These are phyloP conservation scores for Globisporangium splendens DNA, from an alignment of 352 stramenopile genomes.

Conservation along the genomic window DNA sequence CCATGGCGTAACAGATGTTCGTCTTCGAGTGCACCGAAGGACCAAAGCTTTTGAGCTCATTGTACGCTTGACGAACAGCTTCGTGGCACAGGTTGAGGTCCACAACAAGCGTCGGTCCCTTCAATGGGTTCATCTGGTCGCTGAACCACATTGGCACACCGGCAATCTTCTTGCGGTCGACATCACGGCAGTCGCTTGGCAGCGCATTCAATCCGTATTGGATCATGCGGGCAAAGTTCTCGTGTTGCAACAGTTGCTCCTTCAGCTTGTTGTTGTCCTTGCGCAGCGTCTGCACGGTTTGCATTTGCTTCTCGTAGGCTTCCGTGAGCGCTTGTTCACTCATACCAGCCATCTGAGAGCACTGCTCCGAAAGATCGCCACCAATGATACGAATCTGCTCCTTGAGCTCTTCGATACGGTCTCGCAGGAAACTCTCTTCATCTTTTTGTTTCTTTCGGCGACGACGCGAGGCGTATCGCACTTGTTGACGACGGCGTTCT, in stretches of 20 bases:
- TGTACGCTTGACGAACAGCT: slow-evolving; percentile 73
- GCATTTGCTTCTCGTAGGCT: slow-evolving; percentile 82
- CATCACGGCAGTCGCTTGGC: slow-evolving; percentile 70
- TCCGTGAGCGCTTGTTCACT: slow-evolving; percentile 75
- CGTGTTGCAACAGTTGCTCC: slow-evolving; percentile 75
- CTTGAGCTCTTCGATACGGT: slow-evolving; percentile 81
- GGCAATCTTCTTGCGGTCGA: slow-evolving; percentile 75
- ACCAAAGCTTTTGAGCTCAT: slow-evolving; percentile 72
- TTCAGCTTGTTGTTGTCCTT: slow-evolving; percentile 86
- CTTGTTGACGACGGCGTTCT: slow-evolving; percentile 71
- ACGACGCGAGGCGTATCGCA: slow-evolving; percentile 72
- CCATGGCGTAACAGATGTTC: slow-evolving; percentile 84
- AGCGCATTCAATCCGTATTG: slow-evolving; percentile 78
- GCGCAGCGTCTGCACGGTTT: slow-evolving; percentile 71
- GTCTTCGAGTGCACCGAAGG: slow-evolving; percentile 79
- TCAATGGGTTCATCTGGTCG: slow-evolving; percentile 77
- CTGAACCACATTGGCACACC: slow-evolving; percentile 75
- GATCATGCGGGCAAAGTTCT: slow-evolving; percentile 84
- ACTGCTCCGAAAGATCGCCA: slow-evolving; percentile 70
- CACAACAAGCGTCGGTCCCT: slow-evolving; percentile 70
- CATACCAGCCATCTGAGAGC: slow-evolving; percentile 79
- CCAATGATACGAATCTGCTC: slow-evolving; percentile 84
- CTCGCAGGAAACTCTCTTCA: slow-evolving; percentile 73
- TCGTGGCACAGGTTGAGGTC: slow-evolving; percentile 78
- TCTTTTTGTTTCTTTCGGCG: slow-evolving; percentile 85